phyloP scores from a whole-genome alignment of 495 filamentous ascomycete species.

The Opeltia flavorubescens region DNA sequence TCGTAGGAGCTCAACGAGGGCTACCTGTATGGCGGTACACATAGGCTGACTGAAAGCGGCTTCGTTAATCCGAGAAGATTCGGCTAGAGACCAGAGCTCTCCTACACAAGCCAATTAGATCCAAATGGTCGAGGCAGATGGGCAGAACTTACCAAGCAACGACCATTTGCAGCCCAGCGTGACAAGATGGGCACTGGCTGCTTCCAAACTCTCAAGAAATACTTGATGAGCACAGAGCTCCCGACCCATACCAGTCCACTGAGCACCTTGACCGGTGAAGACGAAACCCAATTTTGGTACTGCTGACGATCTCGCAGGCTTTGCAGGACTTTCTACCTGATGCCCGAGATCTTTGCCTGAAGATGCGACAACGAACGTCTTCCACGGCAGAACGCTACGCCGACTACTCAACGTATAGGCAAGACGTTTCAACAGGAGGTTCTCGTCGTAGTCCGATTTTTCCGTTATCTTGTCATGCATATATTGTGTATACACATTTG shows the following conservation, averaged over 20 bases:
- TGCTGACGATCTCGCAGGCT: background rate
- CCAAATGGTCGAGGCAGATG: too few species aligned
- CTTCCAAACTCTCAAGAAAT: slow-evolving; percentile 19
- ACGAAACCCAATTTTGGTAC: slow-evolving; percentile 14
- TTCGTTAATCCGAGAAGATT: background rate
- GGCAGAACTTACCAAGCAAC: slow-evolving; percentile 7
- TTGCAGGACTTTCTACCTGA: background rate
- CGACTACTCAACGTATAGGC: slow-evolving; percentile 20
- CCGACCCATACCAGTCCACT: slow-evolving; percentile 24
- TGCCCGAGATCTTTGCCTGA: too few species aligned
- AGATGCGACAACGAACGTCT: too few species aligned
- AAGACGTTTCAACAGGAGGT: slow-evolving; percentile 8
- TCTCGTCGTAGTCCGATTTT: too few species aligned
- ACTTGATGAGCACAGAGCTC: slow-evolving; percentile 6
- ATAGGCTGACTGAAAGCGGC: slow-evolving; percentile 8
- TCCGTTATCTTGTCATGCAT: too few species aligned
- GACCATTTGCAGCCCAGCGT: slow-evolving; percentile 17
- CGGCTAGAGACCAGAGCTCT: too few species aligned
- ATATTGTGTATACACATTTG: too few species aligned
- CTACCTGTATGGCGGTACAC: slow-evolving; percentile 20
- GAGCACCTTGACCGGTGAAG: slow-evolving; percentile 37
- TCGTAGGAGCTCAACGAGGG: slow-evolving; percentile 20
- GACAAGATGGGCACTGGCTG: slow-evolving; percentile 13
- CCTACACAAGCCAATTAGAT: too few species aligned
- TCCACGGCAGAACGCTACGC: too few species aligned